These are phyloP conservation scores for Neoascochyta sp. DNA, from an alignment of 2,329 filamentous ascomycete species.

Conservation along the genomic window DNA sequence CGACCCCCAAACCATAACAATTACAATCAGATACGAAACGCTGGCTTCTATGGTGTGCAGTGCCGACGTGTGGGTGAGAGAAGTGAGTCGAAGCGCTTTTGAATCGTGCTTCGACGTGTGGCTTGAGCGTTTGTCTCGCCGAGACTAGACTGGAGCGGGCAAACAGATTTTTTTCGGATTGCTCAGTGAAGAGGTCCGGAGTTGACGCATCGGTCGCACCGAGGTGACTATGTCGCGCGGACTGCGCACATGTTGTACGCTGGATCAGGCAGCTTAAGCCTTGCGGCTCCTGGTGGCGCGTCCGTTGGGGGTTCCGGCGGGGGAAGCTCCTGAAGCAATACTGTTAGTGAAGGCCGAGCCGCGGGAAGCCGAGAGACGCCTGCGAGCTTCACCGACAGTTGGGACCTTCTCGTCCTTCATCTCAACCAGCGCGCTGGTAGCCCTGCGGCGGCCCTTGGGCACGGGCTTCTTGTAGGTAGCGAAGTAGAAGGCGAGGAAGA, in stretches of 20 bases:
- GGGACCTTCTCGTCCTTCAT: conserved; percentile 70
- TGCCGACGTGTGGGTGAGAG: conserved; percentile 7
- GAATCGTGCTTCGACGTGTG: neutral
- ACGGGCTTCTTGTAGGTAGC: conserved; percentile 89
- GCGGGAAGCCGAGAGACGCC: conserved; percentile 45
- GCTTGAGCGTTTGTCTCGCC: too few species aligned
- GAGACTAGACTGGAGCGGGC: too few species aligned
- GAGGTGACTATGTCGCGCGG: neutral
- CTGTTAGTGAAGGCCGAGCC: conserved; percentile 36
- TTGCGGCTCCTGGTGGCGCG: conserved; percentile 65
- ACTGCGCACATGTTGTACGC: conserved; percentile 1
- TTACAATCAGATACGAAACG: conserved; percentile 11
- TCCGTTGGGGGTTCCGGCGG: conserved; percentile 53
- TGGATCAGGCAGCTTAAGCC: conserved; percentile 50
- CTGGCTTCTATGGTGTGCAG: conserved; percentile 7
- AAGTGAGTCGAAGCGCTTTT: conserved; percentile 2
- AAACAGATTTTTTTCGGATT: neutral
- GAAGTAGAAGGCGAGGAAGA: conserved; percentile 99
- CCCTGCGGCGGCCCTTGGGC: conserved; percentile 68
- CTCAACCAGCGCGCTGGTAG: conserved; percentile 81
- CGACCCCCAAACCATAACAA: conserved; percentile 11
- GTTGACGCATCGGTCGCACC: neutral
- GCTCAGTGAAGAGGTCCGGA: neutral
- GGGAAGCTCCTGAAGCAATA: conserved; percentile 40
- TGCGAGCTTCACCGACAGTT: conserved; percentile 51